Base-by-base conservation (phyloP, 2,329 filamentous ascomycete species). In the Fusarium anguioides region DNA sequence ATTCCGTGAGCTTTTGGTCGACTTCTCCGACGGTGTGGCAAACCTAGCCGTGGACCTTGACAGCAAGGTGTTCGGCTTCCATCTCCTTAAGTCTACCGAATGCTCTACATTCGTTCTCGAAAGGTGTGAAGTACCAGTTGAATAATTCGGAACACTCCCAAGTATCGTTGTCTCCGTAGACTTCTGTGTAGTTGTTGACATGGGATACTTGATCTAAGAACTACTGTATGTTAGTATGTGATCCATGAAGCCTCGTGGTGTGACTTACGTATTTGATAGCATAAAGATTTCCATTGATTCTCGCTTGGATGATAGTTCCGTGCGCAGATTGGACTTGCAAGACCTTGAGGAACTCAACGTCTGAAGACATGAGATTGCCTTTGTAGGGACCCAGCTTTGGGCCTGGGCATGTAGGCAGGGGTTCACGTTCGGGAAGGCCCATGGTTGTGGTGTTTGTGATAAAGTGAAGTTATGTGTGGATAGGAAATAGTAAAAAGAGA, bases 41-140 rank as follows among this genome's bases (percentile, higher is more conserved):
- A 9, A 56, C 61, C 14, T 54, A 62, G 26, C 55, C 61, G 21
- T 65, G 9, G 5, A 23, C 48, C 6, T 62, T 66, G 10, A 66
- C 55, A 2, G 44, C 55, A 3, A 65, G 49, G 6, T 49, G 14
- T 20, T 66, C 48, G 4, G 8, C 55, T 12, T 0, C 17, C 24
- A 8, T 20, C 15, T 27, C 54, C 18, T 17, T 62, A 10, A 65
- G 26, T 9, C 62, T 50, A 1, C 42, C 55, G 14, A 55, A 65
- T 4, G 48, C 61, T 18, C 61, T 35, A 11, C 61, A 62, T 21
- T 65, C 61, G 2, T 62, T 61, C 23, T 65, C 45, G 3, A 65
- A 66, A 2, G 62, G 55, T 0, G 15, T 26, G 4, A 62, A 62
- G 7, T 56, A 12, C 23, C 40, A 37, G 8, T 66, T 35, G 4